phyloP scores from a whole-genome alignment of 345 rosid genomes.

The Melaleuca alternifolia region DNA sequence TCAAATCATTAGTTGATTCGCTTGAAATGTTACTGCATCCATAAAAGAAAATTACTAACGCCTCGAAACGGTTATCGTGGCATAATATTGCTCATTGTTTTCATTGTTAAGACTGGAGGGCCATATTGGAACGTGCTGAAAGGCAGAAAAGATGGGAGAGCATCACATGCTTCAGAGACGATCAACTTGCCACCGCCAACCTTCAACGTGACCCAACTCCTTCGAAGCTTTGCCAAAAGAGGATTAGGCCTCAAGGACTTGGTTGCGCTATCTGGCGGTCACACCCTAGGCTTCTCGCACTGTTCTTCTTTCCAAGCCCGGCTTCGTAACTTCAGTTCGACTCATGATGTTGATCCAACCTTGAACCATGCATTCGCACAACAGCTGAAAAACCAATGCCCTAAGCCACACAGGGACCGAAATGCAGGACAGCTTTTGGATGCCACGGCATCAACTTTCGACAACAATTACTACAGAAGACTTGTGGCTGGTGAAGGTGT shows the following conservation, averaged over 20 bases:
- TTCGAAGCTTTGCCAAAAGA: constrained; percentile 56
- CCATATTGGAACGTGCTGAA: constrained; percentile 57
- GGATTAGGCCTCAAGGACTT: constrained; percentile 63
- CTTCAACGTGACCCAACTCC: constrained; percentile 52
- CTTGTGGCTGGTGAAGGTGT: constrained; percentile 44
- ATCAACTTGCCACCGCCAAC: constrained; percentile 62
- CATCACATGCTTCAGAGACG: constrained; percentile 56
- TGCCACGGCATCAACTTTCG: constrained; percentile 45
- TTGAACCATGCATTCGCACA: constrained; percentile 37
- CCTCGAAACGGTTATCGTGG: neutral
- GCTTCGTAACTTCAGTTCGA: constrained; percentile 45
- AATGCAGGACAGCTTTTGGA: constrained; percentile 65
- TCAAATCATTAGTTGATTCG: neutral
- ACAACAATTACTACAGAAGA: constrained; percentile 58
- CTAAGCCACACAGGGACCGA: constrained; percentile 26
- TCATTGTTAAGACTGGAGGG: constrained; percentile 49
- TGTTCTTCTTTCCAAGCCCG: constrained; percentile 70
- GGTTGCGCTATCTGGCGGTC: constrained; percentile 81
- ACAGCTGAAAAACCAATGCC: constrained; percentile 38
- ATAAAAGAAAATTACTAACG: neutral
- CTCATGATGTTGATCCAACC: constrained; percentile 51
- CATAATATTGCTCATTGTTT: neutral
- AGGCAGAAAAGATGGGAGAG: constrained; percentile 77
- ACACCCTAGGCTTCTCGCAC: constrained; percentile 71
- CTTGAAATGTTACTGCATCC: neutral